These are phyloP conservation scores for Eleusine indica DNA, from an alignment of 176 grass and related monocot species.

Conservation along the genomic window DNA sequence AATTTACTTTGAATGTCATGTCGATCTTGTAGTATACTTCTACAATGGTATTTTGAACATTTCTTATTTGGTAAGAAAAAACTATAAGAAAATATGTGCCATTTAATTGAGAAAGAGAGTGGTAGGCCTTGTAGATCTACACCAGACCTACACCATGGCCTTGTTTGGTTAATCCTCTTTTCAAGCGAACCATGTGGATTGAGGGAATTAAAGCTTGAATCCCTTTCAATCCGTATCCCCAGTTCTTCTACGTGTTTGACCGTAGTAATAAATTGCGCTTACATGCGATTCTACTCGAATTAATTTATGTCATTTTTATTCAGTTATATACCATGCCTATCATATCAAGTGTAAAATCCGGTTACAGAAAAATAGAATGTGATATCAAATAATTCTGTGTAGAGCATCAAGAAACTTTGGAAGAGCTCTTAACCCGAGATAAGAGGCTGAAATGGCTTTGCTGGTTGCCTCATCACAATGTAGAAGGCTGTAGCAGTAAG, in stretches of 20 bases:
- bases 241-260: no score
- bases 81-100: no score
- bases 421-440: neutral
- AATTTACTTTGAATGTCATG: neutral
- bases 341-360: neutral
- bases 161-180: neutral
- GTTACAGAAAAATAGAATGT: neutral
- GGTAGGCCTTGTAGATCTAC: neutral
- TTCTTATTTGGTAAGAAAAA: neutral
- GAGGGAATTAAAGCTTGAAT: no score
- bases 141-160: neutral
- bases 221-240: no score
- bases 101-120: neutral
- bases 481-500: neutral
- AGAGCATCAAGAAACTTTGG: neutral
- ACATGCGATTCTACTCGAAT: neutral
- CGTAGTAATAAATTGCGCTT: no score
- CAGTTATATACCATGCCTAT: neutral
- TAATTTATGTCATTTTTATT: neutral
- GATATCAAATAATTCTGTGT: neutral
- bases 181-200: no score
- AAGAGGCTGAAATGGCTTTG: conserved; percentile 23
- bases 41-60: neutral
- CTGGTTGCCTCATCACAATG: neutral
- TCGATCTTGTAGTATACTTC: neutral